Percentiles rank a stretch among this genome's conserved stretches.
Conservation (phyloP, 495 filamentous ascomycete genomes). For the Clohesyomyces aquaticus region DNA sequence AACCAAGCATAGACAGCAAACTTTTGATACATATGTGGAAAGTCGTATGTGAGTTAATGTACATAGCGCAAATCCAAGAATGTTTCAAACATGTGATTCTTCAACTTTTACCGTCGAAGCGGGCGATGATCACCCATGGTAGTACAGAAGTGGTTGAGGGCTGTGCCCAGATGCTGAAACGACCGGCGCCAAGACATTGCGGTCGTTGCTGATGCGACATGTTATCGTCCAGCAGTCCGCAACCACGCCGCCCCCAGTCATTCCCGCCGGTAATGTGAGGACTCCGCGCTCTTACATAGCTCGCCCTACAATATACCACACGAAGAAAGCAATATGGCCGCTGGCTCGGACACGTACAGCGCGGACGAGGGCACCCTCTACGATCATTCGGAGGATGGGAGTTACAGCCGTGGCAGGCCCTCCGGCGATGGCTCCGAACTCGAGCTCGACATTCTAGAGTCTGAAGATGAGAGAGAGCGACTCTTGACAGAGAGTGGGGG, state of each 20-base stretch:
- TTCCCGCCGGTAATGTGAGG: constrained; percentile 15
- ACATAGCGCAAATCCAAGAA: too few relatives aligned
- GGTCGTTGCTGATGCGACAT: background rate
- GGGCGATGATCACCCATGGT: too few relatives aligned
- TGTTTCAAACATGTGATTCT: too few relatives aligned
- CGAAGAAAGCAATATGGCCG: constrained; percentile 5
- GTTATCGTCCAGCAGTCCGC: background rate
- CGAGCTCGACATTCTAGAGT: constrained; percentile 76
- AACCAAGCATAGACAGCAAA: too few relatives aligned
- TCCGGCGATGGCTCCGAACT: constrained; percentile 71
- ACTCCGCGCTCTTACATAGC: too few relatives aligned
- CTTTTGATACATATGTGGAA: too few relatives aligned
- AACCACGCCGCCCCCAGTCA: background rate
- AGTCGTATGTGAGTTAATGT: too few relatives aligned
- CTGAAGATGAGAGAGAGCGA: constrained; percentile 87
- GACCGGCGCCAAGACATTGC: constrained; percentile 25
- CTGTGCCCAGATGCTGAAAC: constrained; percentile 23
- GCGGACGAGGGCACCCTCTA: constrained; percentile 22
- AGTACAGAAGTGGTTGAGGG: constrained; percentile 7
- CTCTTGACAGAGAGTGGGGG: constrained; percentile 63
- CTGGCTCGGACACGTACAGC: constrained; percentile 10
- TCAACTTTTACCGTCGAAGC: too few relatives aligned
- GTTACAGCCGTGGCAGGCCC: constrained; percentile 49
- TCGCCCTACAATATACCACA: constrained; percentile 5
- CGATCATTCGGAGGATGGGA: constrained; percentile 21